A percentile compares a stretch with the other conserved stretches of the same genome.
Conservation (phyloP, 2,329 filamentous ascomycete genomes). For the Hymenoscyphus albidus region DNA sequence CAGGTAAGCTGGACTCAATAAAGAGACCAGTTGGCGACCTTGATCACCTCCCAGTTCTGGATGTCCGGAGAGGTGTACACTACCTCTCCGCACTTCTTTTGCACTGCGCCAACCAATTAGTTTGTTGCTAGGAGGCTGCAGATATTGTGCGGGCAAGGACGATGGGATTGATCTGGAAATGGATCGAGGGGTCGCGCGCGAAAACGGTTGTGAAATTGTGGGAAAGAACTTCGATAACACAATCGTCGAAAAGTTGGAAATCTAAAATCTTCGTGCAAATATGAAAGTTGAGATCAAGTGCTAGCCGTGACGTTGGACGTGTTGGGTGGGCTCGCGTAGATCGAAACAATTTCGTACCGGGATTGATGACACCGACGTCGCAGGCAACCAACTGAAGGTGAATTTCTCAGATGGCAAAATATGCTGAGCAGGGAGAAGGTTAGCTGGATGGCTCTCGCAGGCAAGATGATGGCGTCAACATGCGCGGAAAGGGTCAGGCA, state of each 20-base stretch:
- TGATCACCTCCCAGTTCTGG: constrained; percentile 30
- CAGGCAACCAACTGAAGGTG: constrained; percentile 24
- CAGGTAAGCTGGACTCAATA: constrained; percentile 12
- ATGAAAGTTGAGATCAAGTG: constrained; percentile 17
- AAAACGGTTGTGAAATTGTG: background rate
- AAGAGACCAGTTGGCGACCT: constrained; percentile 23
- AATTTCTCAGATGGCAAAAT: constrained; percentile 13
- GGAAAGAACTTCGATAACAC: constrained; percentile 8
- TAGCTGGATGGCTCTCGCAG: constrained; percentile 17
- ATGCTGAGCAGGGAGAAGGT: constrained; percentile 19
- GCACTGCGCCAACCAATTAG: constrained; percentile 24
- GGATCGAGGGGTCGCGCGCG: constrained; percentile 6
- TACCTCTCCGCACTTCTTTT: constrained; percentile 36
- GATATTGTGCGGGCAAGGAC: background rate
- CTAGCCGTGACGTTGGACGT: constrained; percentile 14
- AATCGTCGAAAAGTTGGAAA: constrained; percentile 7
- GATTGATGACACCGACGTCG: constrained; percentile 29
- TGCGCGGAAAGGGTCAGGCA: background rate
- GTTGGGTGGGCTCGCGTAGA: constrained; percentile 26
- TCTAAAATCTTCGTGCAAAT: constrained; percentile 5
- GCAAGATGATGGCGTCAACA: constrained; percentile 13
- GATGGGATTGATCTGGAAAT: background rate
- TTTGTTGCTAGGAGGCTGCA: constrained; percentile 4
- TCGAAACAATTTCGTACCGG: constrained; percentile 21
- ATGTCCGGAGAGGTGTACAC: constrained; percentile 38